Base-by-base conservation (phyloP, 345 rosid genomes). In the Aquilaria yunnanensis region DNA sequence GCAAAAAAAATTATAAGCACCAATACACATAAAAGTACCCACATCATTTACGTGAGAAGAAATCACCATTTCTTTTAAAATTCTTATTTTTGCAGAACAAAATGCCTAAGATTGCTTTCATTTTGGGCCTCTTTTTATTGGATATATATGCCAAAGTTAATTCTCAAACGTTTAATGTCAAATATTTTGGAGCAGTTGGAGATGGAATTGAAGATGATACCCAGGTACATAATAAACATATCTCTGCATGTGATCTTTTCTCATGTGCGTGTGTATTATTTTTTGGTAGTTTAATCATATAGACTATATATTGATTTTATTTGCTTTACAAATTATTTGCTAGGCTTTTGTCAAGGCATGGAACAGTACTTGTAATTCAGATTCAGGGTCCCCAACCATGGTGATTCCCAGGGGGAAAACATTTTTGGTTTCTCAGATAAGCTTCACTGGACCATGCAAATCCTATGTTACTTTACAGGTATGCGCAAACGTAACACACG, bases 311-410 rank as follows among this genome's bases (percentile, higher is more conserved):
- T 23, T 0, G 23, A 23, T 23, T 23, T 23, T 23, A 23, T 23
- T 23, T 23, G 23, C 23, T 23, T 23, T 23, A 23, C 23, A 23
- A 23, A 23, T 23, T 23, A 23, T 49, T 60, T 12, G 10, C 33
- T 32, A 81, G 86, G 86, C 78, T 32, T 81, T 78, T 71, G 52
- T 57, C 34, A 71, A 33, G 59, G 56, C 79, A 56, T 78, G 83
- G 81, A 67, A 61, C 64, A 72, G 54, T 45, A 54, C 68, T 10
- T 76, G 81, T 55, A 48, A 63, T 49, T 75, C 68, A 7, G 4
- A 32, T 54, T 72, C 60, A 56, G 64, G 55, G 52, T 50, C 62
- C 5, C 45, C 66, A 60, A 51, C 56, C 12, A 63, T 81, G 10
- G 30, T 61, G 50, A 66, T 71, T 2, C 85, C 85, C 6, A 45